phyloP scores from a whole-genome alignment of 371 early-diverging fungal species.

The Zancudomyces culisetae region DNA sequence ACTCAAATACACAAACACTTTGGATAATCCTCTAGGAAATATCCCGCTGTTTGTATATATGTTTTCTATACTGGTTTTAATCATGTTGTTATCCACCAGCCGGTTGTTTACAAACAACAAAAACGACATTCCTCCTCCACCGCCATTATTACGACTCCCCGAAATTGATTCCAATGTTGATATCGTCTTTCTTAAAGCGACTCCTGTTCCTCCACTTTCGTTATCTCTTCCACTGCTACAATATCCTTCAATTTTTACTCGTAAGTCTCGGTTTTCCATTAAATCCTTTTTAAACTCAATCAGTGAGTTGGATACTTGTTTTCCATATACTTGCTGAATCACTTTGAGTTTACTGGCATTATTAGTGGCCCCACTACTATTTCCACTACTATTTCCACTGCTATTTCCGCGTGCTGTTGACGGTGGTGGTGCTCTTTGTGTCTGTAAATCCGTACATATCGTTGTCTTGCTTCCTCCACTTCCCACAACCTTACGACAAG shows the following conservation, averaged over 20 bases:
- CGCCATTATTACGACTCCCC: too few species aligned
- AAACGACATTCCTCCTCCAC: too few species aligned
- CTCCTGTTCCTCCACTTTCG: too few species aligned
- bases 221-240: constrained; percentile 45
- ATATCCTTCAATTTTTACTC: not conserved
- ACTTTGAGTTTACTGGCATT: constrained; percentile 51
- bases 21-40: constrained; percentile 60
- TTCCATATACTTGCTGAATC: constrained; percentile 65
- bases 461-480: not conserved
- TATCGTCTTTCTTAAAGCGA: too few species aligned
- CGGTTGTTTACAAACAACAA: constrained; percentile 91
- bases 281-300: constrained; percentile 14
- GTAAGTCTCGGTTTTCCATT: not conserved
- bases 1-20: constrained; percentile 82
- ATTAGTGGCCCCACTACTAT: too few species aligned
- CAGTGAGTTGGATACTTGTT: constrained; percentile 48
- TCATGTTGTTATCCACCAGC: constrained; percentile 55
- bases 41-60: constrained; percentile 59
- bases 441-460: constrained; percentile 16
- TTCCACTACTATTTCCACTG: too few species aligned
- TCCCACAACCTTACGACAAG: constrained; percentile 75
- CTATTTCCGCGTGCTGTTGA: too few species aligned
- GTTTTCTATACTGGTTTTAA: constrained; percentile 61
- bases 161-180: too few species aligned
- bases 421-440: constrained; percentile 28